Percentiles rank a stretch among this genome's conserved stretches.
Conservation (phyloP, 2,329 filamentous ascomycete genomes). For the Ambrosiella cleistominuta region DNA sequence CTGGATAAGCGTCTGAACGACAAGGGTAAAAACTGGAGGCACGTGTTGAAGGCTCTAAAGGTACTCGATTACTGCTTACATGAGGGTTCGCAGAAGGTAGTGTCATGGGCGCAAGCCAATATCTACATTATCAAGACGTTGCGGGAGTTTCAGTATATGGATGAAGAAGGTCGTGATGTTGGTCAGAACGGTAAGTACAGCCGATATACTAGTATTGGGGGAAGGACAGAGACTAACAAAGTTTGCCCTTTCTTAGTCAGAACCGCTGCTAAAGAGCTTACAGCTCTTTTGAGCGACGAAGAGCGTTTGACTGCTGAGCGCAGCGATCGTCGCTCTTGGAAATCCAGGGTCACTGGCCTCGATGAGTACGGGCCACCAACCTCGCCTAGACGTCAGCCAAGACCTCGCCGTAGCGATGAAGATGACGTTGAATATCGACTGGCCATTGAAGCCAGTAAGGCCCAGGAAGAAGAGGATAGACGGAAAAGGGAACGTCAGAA, state of each 20-base stretch:
- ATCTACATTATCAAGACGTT: slow-evolving; percentile 98
- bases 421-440: slow-evolving; percentile 82
- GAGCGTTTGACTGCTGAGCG: slow-evolving; percentile 80
- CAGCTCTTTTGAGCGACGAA: slow-evolving; percentile 79
- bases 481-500: slow-evolving; percentile 50
- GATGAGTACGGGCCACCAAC: slow-evolving; percentile 53
- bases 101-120: slow-evolving; percentile 96
- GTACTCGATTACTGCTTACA: slow-evolving; percentile 96
- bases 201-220: background rate
- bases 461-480: slow-evolving; percentile 80
- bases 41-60: slow-evolving; percentile 93
- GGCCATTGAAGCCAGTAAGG: slow-evolving; percentile 87
- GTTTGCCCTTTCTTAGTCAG: slow-evolving; percentile 45
- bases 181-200: slow-evolving; percentile 70
- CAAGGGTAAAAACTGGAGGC: slow-evolving; percentile 98
- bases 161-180: slow-evolving; percentile 88
- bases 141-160: slow-evolving; percentile 89
- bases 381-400: slow-evolving; percentile 25
- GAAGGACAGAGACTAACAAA: background rate
- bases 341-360: slow-evolving; percentile 83
- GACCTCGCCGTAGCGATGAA: slow-evolving; percentile 44
- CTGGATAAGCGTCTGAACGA: slow-evolving; percentile 96
- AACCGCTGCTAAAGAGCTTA: slow-evolving; percentile 89
- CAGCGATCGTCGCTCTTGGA: slow-evolving; percentile 86
- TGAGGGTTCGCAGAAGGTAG: slow-evolving; percentile 87